Evolutionary conservation across 1,139 yeast species (phyloP), one percentile per base, ranked within the genome.

Genomic region (Geotrichum phurueaensis): DNA sequence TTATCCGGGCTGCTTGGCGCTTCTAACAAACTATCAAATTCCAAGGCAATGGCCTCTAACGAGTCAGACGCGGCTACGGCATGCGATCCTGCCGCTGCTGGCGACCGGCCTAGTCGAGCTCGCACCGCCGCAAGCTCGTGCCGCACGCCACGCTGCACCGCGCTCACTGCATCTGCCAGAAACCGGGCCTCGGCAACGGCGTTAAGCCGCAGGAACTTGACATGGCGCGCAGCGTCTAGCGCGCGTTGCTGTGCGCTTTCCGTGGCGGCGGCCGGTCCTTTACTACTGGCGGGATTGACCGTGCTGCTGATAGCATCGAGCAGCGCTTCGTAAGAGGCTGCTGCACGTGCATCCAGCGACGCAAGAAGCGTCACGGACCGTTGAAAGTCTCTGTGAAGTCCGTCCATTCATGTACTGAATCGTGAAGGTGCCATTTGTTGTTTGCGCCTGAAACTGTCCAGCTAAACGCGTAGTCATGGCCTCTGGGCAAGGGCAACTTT

Each of bases 371-470:
- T 50, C 43, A 45, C 6, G 2, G 56, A 53, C 22, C 51, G 50
- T 33, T 36, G 51, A 12, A 43, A 53, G 36, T 53, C 56, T 53
- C 43, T 53, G 39, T 53, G 45, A 36, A 53, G 56, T 39, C 27
- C 39, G 36, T 53, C 56, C 56, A 53, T 53, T 27, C 56, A 33
- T 43, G 50, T 13, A 25, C 13, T 13, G 18, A 2, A 18, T 27
- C 31, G 39, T 23, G 39, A 33, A 10, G 39, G 39, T 33, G n/a
- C 4, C 39, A 33, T 33, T 33, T 33, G 39, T 33, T 33, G 39
- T 33, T 25, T 33, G n/a, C n/a, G 39, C 39, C 39, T 33, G 39
- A 10, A 31, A 31, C 10, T 31, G 33, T 31, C n/a, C 39, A 12
- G 39, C 9, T 13, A 33, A 10, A 10, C 39, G n/a, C 39, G 39